These are phyloP conservation scores for Pleurotus eryngii DNA, from an alignment of 768 basidiomycete genomes.

Conservation along the genomic window DNA sequence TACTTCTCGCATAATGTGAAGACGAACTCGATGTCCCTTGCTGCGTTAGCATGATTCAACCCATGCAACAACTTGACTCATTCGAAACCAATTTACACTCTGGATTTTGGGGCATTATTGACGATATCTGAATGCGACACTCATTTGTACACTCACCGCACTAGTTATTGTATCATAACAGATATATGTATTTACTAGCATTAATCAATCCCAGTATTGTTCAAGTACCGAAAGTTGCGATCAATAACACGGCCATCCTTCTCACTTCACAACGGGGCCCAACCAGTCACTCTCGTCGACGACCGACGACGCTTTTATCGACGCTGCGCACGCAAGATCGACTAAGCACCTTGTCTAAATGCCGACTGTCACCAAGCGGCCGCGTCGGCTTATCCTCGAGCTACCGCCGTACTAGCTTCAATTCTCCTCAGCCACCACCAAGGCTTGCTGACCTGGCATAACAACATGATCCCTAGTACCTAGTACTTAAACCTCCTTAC, in stretches of 20 bases:
- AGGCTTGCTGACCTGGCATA: neutral
- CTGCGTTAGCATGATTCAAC: conserved; percentile 12
- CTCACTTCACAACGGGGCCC: too few relatives aligned
- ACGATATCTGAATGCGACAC: neutral
- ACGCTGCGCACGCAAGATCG: too few relatives aligned
- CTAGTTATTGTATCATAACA: neutral
- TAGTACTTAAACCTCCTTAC: neutral
- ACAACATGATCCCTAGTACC: neutral
- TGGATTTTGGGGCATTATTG: neutral
- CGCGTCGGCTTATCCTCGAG: too few relatives aligned
- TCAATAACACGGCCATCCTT: too few relatives aligned
- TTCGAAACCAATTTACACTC: conserved; percentile 10
- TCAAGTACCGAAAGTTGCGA: too few relatives aligned
- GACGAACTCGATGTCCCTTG: conserved; percentile 10
- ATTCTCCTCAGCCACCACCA: too few relatives aligned
- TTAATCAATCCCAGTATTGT: too few relatives aligned
- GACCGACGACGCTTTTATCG: too few relatives aligned
- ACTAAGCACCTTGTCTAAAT: too few relatives aligned
- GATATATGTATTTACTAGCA: neutral
- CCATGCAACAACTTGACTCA: neutral
- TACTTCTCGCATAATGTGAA: conserved; percentile 13
- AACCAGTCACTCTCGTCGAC: too few relatives aligned
- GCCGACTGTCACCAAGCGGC: too few relatives aligned
- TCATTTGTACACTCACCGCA: conserved; percentile 4
- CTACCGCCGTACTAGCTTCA: too few relatives aligned